Conservation (phyloP, 768 basidiomycete genomes). For the Harrya chromipes region DNA sequence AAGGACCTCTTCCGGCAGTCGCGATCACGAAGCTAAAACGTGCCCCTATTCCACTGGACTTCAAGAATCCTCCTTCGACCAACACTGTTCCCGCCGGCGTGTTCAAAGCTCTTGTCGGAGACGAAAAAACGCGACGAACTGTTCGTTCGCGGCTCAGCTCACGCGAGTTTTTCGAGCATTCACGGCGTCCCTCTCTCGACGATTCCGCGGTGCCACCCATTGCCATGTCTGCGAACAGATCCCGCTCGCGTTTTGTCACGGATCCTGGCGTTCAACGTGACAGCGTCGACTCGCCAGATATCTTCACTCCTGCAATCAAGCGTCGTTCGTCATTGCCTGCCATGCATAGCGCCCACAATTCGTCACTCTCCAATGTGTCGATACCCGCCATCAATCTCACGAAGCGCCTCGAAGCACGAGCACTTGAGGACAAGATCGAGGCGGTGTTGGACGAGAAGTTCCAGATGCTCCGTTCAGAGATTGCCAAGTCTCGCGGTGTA, state of each 20-base stretch:
- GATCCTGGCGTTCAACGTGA: slow-evolving; percentile 48
- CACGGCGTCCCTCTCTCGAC: slow-evolving; percentile 70
- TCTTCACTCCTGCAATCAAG: slow-evolving; percentile 42
- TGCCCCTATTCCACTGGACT: slow-evolving; percentile 78
- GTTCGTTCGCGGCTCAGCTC: slow-evolving; percentile 79
- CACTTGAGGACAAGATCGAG: slow-evolving; percentile 59
- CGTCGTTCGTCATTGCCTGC: slow-evolving; percentile 59
- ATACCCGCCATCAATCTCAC: slow-evolving; percentile 50
- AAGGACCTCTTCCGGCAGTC: slow-evolving; percentile 11
- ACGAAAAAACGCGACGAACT: slow-evolving; percentile 64
- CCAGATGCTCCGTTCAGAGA: slow-evolving; percentile 43
- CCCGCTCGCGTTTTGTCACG: slow-evolving; percentile 52
- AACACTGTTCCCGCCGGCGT: slow-evolving; percentile 84
- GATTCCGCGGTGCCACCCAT: slow-evolving; percentile 70
- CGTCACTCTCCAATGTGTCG: slow-evolving; percentile 44
- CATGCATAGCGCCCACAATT: slow-evolving; percentile 43
- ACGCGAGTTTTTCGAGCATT: slow-evolving; percentile 68
- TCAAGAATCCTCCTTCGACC: slow-evolving; percentile 57
- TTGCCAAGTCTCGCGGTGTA: slow-evolving; percentile 25
- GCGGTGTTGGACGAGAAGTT: slow-evolving; percentile 71
- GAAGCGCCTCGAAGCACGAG: slow-evolving; percentile 55
- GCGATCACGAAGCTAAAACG: slow-evolving; percentile 46
- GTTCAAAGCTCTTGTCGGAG: slow-evolving; percentile 74
- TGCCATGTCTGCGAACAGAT: slow-evolving; percentile 55
- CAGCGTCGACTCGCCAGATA: slow-evolving; percentile 33